Evolutionary conservation across 768 basidiomycete genomes (phyloP).

Genomic region (Lyophyllum atratum): DNA sequence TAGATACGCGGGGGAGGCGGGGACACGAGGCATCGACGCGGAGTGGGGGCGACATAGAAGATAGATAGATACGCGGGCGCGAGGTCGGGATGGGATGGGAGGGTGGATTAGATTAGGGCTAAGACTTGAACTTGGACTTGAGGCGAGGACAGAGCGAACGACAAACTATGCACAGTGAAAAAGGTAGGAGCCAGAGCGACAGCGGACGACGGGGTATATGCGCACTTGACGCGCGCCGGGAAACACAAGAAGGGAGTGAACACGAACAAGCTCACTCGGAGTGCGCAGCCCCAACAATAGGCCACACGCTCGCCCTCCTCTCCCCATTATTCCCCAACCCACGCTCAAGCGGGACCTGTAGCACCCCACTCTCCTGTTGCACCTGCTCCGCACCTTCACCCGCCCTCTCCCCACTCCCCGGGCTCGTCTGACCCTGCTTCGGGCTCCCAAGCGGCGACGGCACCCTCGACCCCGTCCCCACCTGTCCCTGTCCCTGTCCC

Average conservation of each 20-base stretch:
- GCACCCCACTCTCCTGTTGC: not conserved
- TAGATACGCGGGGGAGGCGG: too few relatives aligned
- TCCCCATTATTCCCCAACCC: conserved; percentile 5
- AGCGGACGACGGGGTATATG: not conserved
- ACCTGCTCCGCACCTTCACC: not conserved
- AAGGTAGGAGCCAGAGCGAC: not conserved
- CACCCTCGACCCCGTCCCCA: conserved; percentile 2
- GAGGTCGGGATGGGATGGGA: not conserved
- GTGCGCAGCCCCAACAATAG: not conserved
- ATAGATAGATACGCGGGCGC: conserved; percentile 2
- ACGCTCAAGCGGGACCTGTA: conserved; percentile 5
- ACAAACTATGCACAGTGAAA: not conserved
- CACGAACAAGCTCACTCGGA: not conserved
- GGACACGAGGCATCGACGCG: too few relatives aligned
- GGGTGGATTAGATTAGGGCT: conserved; percentile 10
- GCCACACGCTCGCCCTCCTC: conserved; percentile 6
- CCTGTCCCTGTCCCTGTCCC: conserved; percentile 2
- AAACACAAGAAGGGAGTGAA: not conserved
- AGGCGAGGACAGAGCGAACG: not conserved
- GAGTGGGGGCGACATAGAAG: not conserved
- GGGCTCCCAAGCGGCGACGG: conserved; percentile 13
- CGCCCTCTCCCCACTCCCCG: not conserved
- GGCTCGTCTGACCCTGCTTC: not conserved
- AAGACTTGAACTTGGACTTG: conserved; percentile 1
- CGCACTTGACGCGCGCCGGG: not conserved